phyloP scores from a whole-genome alignment of 2,329 filamentous ascomycete genomes.

The Aureobasidium leucospermi region DNA sequence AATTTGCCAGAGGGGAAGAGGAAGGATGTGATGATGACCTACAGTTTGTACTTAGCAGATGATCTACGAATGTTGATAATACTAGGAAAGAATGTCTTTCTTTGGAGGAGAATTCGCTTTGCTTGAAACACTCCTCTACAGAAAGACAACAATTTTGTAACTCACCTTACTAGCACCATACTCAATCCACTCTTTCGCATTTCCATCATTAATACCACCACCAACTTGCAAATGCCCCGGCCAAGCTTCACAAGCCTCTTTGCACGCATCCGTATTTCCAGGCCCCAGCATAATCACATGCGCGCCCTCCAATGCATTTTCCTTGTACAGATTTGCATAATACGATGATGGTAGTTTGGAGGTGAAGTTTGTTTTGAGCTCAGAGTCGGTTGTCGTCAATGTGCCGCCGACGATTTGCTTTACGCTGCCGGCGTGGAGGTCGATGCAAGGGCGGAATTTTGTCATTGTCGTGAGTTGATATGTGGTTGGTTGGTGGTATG shows the following conservation, averaged over 20 bases:
- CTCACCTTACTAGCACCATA: constrained; percentile 79
- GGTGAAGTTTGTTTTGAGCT: constrained; percentile 83
- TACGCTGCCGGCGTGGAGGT: constrained; percentile 92
- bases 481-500: too few relatives aligned
- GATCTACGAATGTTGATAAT: too few relatives aligned
- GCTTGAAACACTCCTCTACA: too few relatives aligned
- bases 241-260: constrained; percentile 72
- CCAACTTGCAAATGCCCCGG: constrained; percentile 76
- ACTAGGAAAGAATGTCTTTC: too few relatives aligned
- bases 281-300: constrained; percentile 97
- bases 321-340: constrained; percentile 74
- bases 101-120: too few relatives aligned
- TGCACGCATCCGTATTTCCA: constrained; percentile 73
- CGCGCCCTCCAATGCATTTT: constrained; percentile 65
- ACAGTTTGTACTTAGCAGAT: background rate
- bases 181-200: constrained; percentile 80
- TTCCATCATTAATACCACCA: constrained; percentile 82
- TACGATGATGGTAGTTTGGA: constrained; percentile 74
- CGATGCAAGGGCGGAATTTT: constrained; percentile 90
- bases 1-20: constrained; percentile 83
- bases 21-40: constrained; percentile 92
- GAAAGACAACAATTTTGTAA: background rate
- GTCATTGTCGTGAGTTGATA: constrained; percentile 56
- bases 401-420: constrained; percentile 98
- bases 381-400: constrained; percentile 47